Evolutionary conservation across 1,139 yeast species (phyloP), one percentile per base, ranked within the genome.

Genomic region (Saccharomycopsis hybrid): DNA sequence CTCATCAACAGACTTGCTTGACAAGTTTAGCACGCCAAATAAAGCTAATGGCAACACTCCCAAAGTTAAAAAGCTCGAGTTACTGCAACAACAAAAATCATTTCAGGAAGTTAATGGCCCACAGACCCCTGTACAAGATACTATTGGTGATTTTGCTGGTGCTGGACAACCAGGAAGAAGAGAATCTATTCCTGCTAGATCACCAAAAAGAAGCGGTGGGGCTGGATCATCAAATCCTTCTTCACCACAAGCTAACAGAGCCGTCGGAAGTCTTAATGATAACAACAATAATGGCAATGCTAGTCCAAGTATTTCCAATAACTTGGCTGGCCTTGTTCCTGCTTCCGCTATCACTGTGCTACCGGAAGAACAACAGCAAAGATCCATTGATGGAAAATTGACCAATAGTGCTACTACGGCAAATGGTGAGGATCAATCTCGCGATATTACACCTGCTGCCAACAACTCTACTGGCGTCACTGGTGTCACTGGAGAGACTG

Each of bases 291-390:
- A n/a, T 18, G 30, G 7, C 25, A 29, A 9, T 29, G 31, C n/a
- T 24, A 24, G 18, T n/a, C 5, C 9, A 11, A 31, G 35, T 31
- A 31, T 31, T 8, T 39, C 44, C 31, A 47, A 47, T 35, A 29
- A 44, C 11, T 43, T 50, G 33, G 54, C 54, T 11, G 50, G 47
- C 24, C 37, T 47, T 9, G 50, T 47, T 24, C 50, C 50, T 4
- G 51, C 39, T 4, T 47, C 50, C 4, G 53, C 53, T 18, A 50
- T 50, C 28, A 39, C 43, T 29, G 25, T 41, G 2, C n/a, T 44
- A 7, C 50, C 50, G 11, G 42, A 40, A 13, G 11, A 31, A 31
- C 35, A 31, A 31, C 9, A 37, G 24, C 30, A 41, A 11, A 32
- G 47, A 27, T 31, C 43, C 18, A 48, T 48, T 48, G 51, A 48